phyloP scores from a whole-genome alignment of 768 basidiomycete species.

The Serendipita sp. region DNA sequence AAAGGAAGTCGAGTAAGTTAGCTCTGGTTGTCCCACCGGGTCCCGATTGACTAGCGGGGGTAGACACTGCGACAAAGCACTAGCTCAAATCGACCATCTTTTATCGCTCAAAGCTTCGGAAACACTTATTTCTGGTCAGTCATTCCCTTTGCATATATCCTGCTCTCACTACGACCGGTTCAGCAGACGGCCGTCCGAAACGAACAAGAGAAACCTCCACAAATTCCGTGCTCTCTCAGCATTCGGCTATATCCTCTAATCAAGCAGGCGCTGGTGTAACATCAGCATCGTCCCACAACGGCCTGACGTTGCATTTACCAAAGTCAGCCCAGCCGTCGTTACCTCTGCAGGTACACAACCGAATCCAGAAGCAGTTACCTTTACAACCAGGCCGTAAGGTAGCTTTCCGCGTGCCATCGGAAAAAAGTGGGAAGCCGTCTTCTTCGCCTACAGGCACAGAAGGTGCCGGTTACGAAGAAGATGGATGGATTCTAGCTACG shows the following conservation, averaged over 20 bases:
- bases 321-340: not conserved
- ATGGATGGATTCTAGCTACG: conserved; percentile 59
- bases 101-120: not conserved
- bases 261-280: not conserved
- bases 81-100: not conserved
- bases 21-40: not conserved
- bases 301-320: not conserved
- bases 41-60: not conserved
- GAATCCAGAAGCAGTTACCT: conserved; percentile 35
- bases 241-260: not conserved
- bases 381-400: conserved; percentile 62
- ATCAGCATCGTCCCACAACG: not conserved
- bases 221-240: not conserved
- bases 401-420: conserved; percentile 51
- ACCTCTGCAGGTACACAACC: not conserved
- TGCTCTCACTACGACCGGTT: not conserved
- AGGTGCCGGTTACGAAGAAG: conserved; percentile 29
- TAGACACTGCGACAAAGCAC: not conserved
- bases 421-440: conserved; percentile 15
- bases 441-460: conserved; percentile 32
- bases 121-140: not conserved
- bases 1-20: not conserved
- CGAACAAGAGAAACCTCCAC: not conserved
- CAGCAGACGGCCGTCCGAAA: not conserved
- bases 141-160: not conserved